phyloP scores from a whole-genome alignment of 2,329 filamentous ascomycete genomes.

The Grosmannia clavigera region DNA sequence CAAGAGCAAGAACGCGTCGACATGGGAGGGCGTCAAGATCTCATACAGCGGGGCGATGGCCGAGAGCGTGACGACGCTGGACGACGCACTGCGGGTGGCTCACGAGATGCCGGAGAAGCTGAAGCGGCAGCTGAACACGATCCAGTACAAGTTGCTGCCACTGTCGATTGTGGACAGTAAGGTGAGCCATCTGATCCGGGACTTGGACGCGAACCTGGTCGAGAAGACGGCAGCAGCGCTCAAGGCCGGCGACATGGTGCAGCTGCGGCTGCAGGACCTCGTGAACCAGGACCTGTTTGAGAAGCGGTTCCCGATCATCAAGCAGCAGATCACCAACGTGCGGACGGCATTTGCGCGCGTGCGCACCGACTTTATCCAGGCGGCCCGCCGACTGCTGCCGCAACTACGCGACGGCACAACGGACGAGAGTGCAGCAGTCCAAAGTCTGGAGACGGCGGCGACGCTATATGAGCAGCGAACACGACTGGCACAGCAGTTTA shows the following conservation, averaged over 20 bases:
- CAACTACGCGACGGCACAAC: neutral
- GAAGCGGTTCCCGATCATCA: neutral
- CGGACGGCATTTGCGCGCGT: neutral
- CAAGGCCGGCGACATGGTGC: neutral
- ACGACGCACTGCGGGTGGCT: neutral
- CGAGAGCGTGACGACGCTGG: neutral
- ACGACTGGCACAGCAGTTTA: neutral
- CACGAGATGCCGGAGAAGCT: neutral
- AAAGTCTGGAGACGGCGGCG: neutral
- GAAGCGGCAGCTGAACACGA: neutral
- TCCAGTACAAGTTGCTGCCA: neutral
- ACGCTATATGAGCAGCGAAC: neutral
- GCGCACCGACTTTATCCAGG: neutral
- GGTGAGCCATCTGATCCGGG: neutral
- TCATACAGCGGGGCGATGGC: neutral
- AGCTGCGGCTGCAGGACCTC: neutral
- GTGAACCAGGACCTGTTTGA: neutral
- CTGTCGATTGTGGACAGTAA: neutral
- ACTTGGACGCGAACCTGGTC: neutral
- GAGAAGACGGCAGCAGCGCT: neutral
- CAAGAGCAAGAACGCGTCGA: neutral
- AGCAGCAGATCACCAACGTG: neutral
- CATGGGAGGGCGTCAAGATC: neutral
- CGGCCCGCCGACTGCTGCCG: neutral
- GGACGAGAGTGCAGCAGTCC: neutral